These are phyloP conservation scores for Cladophialophora carrionii DNA, from an alignment of 2,329 filamentous ascomycete genomes.

Conservation along the genomic window DNA sequence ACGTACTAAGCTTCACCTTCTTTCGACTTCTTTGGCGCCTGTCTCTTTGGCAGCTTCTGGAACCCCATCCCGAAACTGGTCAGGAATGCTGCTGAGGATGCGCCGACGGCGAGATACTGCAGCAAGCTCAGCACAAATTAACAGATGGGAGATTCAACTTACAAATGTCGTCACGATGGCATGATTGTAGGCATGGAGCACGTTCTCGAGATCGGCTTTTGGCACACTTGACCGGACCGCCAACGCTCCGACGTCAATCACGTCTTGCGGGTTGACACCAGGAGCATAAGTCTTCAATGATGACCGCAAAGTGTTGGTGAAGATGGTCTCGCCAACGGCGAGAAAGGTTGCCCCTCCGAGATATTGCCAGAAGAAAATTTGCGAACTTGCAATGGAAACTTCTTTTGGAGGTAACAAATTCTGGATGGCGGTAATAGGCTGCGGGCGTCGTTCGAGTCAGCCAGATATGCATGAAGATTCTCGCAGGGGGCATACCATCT, in stretches of 20 bases:
- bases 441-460: not conserved
- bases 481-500: constrained; percentile 26
- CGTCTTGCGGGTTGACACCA: constrained; percentile 24
- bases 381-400: constrained; percentile 35
- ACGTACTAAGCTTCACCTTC: not conserved
- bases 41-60: constrained; percentile 9
- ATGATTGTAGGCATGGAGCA: constrained; percentile 32
- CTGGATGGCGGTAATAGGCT: constrained; percentile 36
- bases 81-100: constrained; percentile 10
- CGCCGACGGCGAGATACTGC: constrained; percentile 11
- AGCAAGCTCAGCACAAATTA: not conserved
- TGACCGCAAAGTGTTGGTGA: constrained; percentile 31
- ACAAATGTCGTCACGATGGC: constrained; percentile 31
- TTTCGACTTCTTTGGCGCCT: not conserved
- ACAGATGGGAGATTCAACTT: not conserved
- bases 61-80: constrained; percentile 17
- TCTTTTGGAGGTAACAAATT: constrained; percentile 31
- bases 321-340: constrained; percentile 35
- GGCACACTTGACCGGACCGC: constrained; percentile 29
- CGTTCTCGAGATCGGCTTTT: constrained; percentile 15
- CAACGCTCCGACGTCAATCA: constrained; percentile 32
- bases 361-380: constrained; percentile 37
- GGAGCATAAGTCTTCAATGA: constrained; percentile 22
- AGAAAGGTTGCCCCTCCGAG: constrained; percentile 38
- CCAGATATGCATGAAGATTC: not conserved